phyloP scores from a whole-genome alignment of 352 stramenopile genomes.

The Peronospora farinosa region DNA sequence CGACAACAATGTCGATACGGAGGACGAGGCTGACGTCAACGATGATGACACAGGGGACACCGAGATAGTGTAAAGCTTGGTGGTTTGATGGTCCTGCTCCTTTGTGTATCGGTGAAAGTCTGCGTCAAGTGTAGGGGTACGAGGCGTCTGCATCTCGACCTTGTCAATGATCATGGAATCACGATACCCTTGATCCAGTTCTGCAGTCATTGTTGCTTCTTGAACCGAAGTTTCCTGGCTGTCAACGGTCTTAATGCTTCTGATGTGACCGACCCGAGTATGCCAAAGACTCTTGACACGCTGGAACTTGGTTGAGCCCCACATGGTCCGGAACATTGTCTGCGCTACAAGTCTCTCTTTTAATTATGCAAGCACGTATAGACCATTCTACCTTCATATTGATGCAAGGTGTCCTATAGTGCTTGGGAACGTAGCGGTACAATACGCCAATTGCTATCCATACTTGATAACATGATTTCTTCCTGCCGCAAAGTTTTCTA shows the following conservation, averaged over 20 bases:
- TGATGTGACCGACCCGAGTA: constrained; percentile 39
- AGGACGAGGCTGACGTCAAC: constrained; percentile 12
- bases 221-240: no score
- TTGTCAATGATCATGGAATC: background rate
- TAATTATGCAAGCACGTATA: constrained; percentile 3
- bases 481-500: no score
- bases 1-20: constrained; percentile 22
- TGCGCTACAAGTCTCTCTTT: constrained; percentile 5
- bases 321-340: constrained; percentile 4
- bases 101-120: constrained; percentile 11
- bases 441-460: constrained; percentile 6
- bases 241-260: constrained; percentile 15
- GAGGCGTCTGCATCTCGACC: constrained; percentile 12
- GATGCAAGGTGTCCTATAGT: background rate
- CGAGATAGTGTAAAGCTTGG: constrained; percentile 1
- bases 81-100: constrained; percentile 4
- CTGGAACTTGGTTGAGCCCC: constrained; percentile 16
- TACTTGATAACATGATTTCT: no score
- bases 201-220: no score
- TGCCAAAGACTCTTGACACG: constrained; percentile 63
- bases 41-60: constrained; percentile 20
- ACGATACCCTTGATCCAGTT: no score
- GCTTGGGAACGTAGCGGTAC: constrained; percentile 24
- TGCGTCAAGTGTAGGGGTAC: constrained; percentile 32
- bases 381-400: no score